Percentiles rank a stretch among this genome's conserved stretches.
phyloP scores from a whole-genome alignment of 1,284 basidiomycete species.

The Pyrrhoderma noxium region DNA sequence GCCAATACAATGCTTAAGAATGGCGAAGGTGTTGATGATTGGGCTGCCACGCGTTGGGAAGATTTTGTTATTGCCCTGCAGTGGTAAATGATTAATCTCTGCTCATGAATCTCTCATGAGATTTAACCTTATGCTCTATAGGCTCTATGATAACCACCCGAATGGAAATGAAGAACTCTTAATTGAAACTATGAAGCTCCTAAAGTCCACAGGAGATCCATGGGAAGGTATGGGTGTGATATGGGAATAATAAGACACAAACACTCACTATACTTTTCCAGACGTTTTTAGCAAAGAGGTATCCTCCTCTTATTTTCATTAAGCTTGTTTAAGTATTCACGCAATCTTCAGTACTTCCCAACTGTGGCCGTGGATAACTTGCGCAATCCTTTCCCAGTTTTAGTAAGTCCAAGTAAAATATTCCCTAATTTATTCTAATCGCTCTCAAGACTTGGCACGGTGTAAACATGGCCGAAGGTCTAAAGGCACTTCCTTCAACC shows the following conservation, averaged over 20 bases:
- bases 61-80: slow-evolving; percentile 48
- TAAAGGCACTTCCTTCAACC: slow-evolving; percentile 48
- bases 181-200: slow-evolving; percentile 47
- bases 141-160: slow-evolving; percentile 48
- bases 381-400: slow-evolving; percentile 26
- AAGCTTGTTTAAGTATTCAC: slow-evolving; percentile 27
- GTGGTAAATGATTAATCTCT: slow-evolving; percentile 31
- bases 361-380: slow-evolving; percentile 28
- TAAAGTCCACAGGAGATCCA: slow-evolving; percentile 47
- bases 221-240: slow-evolving; percentile 30
- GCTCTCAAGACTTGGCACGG: slow-evolving; percentile 39
- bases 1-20: slow-evolving; percentile 50
- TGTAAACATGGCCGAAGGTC: slow-evolving; percentile 52
- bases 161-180: slow-evolving; percentile 43
- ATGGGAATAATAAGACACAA: neutral
- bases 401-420: neutral
- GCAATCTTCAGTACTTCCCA: slow-evolving; percentile 36
- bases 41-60: slow-evolving; percentile 51
- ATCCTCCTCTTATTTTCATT: neutral
- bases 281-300: slow-evolving; percentile 28
- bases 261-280: neutral
- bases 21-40: slow-evolving; percentile 43
- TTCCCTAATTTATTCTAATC: neutral
- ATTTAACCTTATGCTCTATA: slow-evolving; percentile 20
- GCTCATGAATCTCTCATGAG: neutral